Conservation (phyloP, 148 eudicot genomes). For the Rhododendron molle region DNA sequence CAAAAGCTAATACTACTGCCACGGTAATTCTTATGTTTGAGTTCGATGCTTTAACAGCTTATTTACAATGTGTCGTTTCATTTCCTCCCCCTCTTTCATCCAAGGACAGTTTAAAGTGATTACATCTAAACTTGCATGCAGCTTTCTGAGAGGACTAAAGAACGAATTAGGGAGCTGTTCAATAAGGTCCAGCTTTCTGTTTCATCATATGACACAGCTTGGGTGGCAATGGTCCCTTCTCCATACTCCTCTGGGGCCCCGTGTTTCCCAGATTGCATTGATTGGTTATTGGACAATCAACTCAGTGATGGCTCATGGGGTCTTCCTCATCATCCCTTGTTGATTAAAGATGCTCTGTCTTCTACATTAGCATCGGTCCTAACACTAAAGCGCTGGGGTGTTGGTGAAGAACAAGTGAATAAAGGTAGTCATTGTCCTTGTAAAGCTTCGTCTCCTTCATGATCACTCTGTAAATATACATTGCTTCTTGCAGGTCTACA, state of each 20-base stretch:
- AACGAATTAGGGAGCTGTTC: slow-evolving; percentile 56
- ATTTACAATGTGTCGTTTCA: background rate
- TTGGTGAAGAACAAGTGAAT: slow-evolving; percentile 71
- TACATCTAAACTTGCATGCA: slow-evolving; percentile 14
- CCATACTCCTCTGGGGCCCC: slow-evolving; percentile 45
- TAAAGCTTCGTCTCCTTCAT: slow-evolving; percentile 1
- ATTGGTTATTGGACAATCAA: slow-evolving; percentile 80
- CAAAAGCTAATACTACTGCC: slow-evolving; percentile 11
- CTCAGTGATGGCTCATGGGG: slow-evolving; percentile 86
- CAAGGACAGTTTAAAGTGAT: background rate
- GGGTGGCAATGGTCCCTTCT: slow-evolving; percentile 94
- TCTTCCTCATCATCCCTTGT: slow-evolving; percentile 43
- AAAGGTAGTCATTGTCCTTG: slow-evolving; percentile 39
- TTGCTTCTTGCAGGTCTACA: slow-evolving; percentile 53
- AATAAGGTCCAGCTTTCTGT: slow-evolving; percentile 58
- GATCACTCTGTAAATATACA: background rate
- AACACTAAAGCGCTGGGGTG: slow-evolving; percentile 72
- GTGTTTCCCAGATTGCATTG: slow-evolving; percentile 57
- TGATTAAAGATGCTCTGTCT: slow-evolving; percentile 64
- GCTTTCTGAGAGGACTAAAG: slow-evolving; percentile 55
- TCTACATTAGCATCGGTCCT: slow-evolving; percentile 79
- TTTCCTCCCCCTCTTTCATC: background rate
- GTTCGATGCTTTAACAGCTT: too few species aligned
- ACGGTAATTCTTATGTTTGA: slow-evolving; percentile 15
- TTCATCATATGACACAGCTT: slow-evolving; percentile 94